A percentile compares a stretch with the other conserved stretches of the same genome.
Evolutionary conservation across 805 yeast species (phyloP).

Genomic region (Cyberlindnera xylosilytica): DNA sequence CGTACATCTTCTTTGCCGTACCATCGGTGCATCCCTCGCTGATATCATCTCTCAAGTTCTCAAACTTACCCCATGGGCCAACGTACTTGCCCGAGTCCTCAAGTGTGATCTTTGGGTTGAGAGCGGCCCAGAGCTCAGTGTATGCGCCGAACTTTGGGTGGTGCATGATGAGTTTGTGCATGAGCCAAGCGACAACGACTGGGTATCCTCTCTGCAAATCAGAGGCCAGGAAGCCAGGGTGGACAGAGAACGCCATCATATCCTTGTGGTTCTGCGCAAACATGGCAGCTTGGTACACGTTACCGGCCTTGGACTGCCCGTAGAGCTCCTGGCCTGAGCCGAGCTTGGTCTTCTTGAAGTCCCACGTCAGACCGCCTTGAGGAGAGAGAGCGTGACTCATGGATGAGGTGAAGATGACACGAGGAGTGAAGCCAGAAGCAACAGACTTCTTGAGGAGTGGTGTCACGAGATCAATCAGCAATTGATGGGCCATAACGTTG

Average conservation of each 20-base stretch:
- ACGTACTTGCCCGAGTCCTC: slow-evolving; percentile 35
- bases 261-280: slow-evolving; percentile 33
- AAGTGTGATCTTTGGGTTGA: slow-evolving; percentile 35
- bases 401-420: slow-evolving; percentile 47
- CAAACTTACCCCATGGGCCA: slow-evolving; percentile 42
- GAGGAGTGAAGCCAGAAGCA: slow-evolving; percentile 23
- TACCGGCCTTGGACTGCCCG: slow-evolving; percentile 37
- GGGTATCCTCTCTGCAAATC: slow-evolving; percentile 31
- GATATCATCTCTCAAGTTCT: slow-evolving; percentile 36
- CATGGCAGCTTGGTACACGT: slow-evolving; percentile 33
- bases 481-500: slow-evolving; percentile 44
- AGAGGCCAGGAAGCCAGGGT: slow-evolving; percentile 40
- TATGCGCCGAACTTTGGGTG: slow-evolving; percentile 36
- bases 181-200: slow-evolving; percentile 23
- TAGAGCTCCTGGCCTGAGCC: not conserved
- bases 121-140: slow-evolving; percentile 41
- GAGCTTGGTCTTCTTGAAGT: slow-evolving; percentile 21
- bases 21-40: slow-evolving; percentile 30
- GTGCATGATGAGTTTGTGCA: not conserved
- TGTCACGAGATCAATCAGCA: slow-evolving; percentile 38
- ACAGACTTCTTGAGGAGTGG: slow-evolving; percentile 35
- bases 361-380: slow-evolving; percentile 33
- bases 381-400: slow-evolving; percentile 33
- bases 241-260: slow-evolving; percentile 33
- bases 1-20: slow-evolving; percentile 33